These are phyloP conservation scores for Diphasiastrum complanatum DNA, from an alignment of 83 land plant species.

Conservation along the genomic window DNA sequence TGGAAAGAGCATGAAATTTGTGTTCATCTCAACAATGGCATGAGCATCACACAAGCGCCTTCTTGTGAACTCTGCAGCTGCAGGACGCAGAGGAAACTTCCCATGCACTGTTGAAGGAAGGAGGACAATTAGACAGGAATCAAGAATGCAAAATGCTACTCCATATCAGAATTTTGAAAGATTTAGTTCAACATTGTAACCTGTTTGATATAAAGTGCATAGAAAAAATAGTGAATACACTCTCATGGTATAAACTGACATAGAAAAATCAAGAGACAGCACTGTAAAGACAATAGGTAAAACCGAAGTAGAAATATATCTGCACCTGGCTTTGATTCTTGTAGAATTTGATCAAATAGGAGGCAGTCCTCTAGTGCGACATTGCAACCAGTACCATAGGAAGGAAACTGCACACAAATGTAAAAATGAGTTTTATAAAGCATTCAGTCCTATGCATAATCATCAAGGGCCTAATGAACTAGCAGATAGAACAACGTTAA, in stretches of 20 bases:
- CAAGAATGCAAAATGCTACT: too few relatives aligned
- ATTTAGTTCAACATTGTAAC: too few relatives aligned
- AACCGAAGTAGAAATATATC: not conserved
- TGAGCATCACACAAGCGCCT: conserved; percentile 36
- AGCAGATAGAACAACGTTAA: not conserved
- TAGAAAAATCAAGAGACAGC: conserved; percentile 7
- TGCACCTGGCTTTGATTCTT: conserved; percentile 22
- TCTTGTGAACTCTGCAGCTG: conserved; percentile 32
- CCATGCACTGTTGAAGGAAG: not conserved
- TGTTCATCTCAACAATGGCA: conserved; percentile 40
- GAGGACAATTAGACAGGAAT: too few relatives aligned
- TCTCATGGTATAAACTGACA: not conserved
- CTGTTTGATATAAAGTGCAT: too few relatives aligned
- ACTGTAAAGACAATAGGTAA: not conserved
- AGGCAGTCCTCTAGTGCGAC: conserved; percentile 39
- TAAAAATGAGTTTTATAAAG: too few relatives aligned
- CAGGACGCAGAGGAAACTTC: conserved; percentile 13
- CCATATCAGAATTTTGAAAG: too few relatives aligned
- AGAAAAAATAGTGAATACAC: not conserved
- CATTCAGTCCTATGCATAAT: not conserved
- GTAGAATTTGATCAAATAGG: conserved; percentile 30
- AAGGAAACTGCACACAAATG: conserved; percentile 34
- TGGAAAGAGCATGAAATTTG: conserved; percentile 23
- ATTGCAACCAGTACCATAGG: conserved; percentile 43
- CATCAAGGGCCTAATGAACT: not conserved